phyloP scores from a whole-genome alignment of 352 stramenopile genomes.

The Phytophthora crassamura region DNA sequence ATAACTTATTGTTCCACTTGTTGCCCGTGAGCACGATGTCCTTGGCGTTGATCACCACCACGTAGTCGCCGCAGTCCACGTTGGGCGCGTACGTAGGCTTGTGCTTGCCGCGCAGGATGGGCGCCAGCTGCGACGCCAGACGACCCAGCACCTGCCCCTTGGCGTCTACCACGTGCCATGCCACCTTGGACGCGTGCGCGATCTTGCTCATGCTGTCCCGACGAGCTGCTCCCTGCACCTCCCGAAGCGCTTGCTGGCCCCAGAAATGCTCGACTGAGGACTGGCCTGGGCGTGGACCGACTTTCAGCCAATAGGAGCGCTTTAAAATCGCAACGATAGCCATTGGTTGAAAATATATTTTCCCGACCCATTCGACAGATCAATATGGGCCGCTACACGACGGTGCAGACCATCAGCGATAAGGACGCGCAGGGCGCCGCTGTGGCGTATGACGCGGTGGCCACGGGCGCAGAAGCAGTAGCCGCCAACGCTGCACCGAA shows the following conservation, averaged over 20 bases:
- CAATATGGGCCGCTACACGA: slow-evolving; percentile 79
- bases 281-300: too few relatives aligned
- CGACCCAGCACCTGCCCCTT: slow-evolving; percentile 96
- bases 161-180: slow-evolving; percentile 98
- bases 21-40: slow-evolving; percentile 96
- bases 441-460: slow-evolving; percentile 52
- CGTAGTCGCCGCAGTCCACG: slow-evolving; percentile 97
- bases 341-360: too few relatives aligned
- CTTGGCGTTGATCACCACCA: slow-evolving; percentile 98
- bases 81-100: slow-evolving; percentile 99
- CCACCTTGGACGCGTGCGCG: slow-evolving; percentile 78
- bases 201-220: slow-evolving; percentile 79
- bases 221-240: neutral
- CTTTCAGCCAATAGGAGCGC: too few relatives aligned
- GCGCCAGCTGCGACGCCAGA: slow-evolving; percentile 95
- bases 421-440: slow-evolving; percentile 77
- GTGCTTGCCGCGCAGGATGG: slow-evolving; percentile 98
- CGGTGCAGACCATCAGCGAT: slow-evolving; percentile 86
- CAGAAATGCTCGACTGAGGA: slow-evolving; percentile 18
- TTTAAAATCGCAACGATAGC: too few relatives aligned
- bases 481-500: neutral
- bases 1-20: slow-evolving; percentile 98
- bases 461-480: neutral
- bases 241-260: slow-evolving; percentile 11
- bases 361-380: neutral